phyloP scores from a whole-genome alignment of 176 grass and related monocot species.

The Carex littledalei region DNA sequence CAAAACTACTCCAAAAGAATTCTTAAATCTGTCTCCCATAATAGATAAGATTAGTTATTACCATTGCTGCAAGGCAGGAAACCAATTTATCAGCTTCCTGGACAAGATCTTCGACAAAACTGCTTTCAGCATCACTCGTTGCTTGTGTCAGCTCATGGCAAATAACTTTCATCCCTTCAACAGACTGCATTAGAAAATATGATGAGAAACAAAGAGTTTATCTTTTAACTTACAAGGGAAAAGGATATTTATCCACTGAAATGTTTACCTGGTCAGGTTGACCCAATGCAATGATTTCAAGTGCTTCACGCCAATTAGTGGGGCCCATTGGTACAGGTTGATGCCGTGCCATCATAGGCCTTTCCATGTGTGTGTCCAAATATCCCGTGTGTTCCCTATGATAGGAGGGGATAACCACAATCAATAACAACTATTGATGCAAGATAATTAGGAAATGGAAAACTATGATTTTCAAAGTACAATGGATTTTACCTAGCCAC shows the following conservation, averaged over 20 bases:
- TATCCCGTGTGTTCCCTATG: constrained; percentile 73
- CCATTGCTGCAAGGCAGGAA: constrained; percentile 85
- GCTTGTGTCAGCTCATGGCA: constrained; percentile 92
- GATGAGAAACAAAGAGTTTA: neutral
- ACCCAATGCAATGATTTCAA: constrained; percentile 83
- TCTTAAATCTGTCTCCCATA: neutral
- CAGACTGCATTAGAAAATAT: constrained; percentile 53
- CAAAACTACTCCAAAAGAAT: constrained; percentile 14
- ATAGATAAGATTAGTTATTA: constrained; percentile 30
- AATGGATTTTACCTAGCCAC: constrained; percentile 48
- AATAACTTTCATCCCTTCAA: constrained; percentile 99
- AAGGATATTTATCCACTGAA: neutral
- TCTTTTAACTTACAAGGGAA: constrained; percentile 10
- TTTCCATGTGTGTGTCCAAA: constrained; percentile 60
- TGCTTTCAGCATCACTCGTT: constrained; percentile 53
- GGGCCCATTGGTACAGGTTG: constrained; percentile 47
- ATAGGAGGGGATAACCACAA: neutral
- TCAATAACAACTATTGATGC: neutral
- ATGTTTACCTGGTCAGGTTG: constrained; percentile 70
- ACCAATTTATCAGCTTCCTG: constrained; percentile 96
- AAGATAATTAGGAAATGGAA: neutral
- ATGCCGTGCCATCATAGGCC: constrained; percentile 50
- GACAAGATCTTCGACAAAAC: constrained; percentile 67
- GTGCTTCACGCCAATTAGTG: constrained; percentile 92
- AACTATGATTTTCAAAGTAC: neutral